phyloP scores from a whole-genome alignment of 1,139 yeast species.

The Arxiozyma bovina region DNA sequence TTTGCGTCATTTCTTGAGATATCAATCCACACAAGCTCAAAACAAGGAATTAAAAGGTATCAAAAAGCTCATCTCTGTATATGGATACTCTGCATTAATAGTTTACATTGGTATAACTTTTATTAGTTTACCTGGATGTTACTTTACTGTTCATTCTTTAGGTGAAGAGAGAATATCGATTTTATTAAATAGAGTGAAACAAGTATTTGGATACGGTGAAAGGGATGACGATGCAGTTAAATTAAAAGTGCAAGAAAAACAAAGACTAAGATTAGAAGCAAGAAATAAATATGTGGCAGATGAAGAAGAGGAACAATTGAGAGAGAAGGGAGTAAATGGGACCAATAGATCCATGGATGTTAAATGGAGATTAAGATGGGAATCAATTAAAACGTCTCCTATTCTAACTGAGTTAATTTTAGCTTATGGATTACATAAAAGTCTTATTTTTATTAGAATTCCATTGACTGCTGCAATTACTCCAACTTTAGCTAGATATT shows the following conservation, averaged over 20 bases:
- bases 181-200: constrained; percentile 54
- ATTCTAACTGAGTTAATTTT: constrained; percentile 69
- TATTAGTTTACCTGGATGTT: constrained; percentile 78
- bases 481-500: constrained; percentile 59
- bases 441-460: constrained; percentile 64
- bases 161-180: constrained; percentile 74
- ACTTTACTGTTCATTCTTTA: constrained; percentile 68
- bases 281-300: constrained; percentile 12
- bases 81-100: constrained; percentile 87
- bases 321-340: neutral
- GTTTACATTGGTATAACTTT: constrained; percentile 64
- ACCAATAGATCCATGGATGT: neutral
- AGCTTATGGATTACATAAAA: constrained; percentile 91
- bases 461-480: constrained; percentile 92
- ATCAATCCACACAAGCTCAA: neutral
- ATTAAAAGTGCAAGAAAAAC: constrained; percentile 23
- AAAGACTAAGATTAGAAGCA: constrained; percentile 5
- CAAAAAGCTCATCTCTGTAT: constrained; percentile 67
- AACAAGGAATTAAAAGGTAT: constrained; percentile 14
- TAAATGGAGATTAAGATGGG: constrained; percentile 15
- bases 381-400: constrained; percentile 28
- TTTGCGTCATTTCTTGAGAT: neutral
- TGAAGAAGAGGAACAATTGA: constrained; percentile 1
- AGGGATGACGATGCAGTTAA: constrained; percentile 30
- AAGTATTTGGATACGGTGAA: constrained; percentile 49